phyloP scores from a whole-genome alignment of 345 rosid species.

The Theobroma cacao region DNA sequence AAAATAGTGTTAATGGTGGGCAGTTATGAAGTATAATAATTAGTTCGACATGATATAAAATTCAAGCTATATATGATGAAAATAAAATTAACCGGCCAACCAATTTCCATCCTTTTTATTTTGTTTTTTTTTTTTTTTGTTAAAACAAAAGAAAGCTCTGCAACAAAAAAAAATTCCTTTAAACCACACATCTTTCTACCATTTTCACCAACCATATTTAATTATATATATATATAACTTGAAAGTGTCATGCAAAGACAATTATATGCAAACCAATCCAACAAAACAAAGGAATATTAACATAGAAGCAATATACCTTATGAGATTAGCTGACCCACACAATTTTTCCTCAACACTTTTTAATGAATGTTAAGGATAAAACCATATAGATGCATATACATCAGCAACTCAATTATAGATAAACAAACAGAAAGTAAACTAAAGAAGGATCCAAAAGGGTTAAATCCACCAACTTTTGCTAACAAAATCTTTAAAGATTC shows the following conservation, averaged over 20 bases:
- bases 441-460: not conserved
- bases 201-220: not conserved
- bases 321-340: not conserved
- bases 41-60: not conserved
- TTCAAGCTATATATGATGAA: not conserved
- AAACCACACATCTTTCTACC: not conserved
- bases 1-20: too few relatives aligned
- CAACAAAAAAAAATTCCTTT: not conserved
- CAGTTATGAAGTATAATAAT: not conserved
- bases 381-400: not conserved
- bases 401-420: slow-evolving; percentile 2
- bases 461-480: not conserved
- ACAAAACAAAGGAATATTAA: not conserved
- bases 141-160: not conserved
- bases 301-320: not conserved
- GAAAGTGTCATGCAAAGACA: not conserved
- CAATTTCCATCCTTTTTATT: not conserved
- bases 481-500: not conserved
- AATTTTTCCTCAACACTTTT: not conserved
- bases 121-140: not conserved
- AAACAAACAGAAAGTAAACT: not conserved
- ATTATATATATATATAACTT: too few relatives aligned
- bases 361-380: not conserved
- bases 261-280: not conserved
- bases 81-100: not conserved